Percentiles rank a stretch among this genome's conserved stretches.
These are phyloP conservation scores for Leptographium procerum DNA, from an alignment of 2,329 filamentous ascomycete genomes.

Conservation along the genomic window DNA sequence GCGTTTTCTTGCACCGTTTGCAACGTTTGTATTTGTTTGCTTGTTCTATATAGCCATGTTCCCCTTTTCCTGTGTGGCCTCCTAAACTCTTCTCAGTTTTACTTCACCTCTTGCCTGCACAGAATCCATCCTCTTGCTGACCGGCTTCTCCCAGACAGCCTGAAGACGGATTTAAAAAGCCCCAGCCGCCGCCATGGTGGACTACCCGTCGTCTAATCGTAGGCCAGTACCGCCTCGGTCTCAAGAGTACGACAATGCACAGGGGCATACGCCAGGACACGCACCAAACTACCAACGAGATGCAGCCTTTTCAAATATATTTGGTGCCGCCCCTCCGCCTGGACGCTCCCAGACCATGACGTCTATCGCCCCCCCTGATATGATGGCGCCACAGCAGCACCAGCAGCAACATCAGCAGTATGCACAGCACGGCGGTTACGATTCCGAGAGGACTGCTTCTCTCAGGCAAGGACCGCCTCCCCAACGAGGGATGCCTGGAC, in stretches of 20 bases:
- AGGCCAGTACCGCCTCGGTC: constrained; percentile 24
- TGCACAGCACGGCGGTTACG: constrained; percentile 6
- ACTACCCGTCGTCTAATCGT: constrained; percentile 44
- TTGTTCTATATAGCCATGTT: not conserved
- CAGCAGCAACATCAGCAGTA: constrained; percentile 5
- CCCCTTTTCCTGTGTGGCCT: not conserved
- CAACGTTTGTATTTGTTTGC: not conserved
- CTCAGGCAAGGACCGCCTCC: constrained; percentile 54
- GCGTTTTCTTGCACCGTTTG: not conserved
- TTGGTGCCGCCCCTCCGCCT: constrained; percentile 73
- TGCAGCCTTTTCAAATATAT: constrained; percentile 93
- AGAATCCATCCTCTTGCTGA: constrained; percentile 6
- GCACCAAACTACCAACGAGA: constrained; percentile 62
- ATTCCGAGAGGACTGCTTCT: constrained; percentile 55
- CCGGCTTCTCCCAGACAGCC: constrained; percentile 19
- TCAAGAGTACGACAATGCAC: constrained; percentile 34
- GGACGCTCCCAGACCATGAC: constrained; percentile 95
- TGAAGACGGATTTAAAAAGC: constrained; percentile 1
- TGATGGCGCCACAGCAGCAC: constrained; percentile 10
- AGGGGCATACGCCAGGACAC: constrained; percentile 7
- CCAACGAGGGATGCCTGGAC: constrained; percentile 34
- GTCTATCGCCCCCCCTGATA: constrained; percentile 44
- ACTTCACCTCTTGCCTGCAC: not conserved
- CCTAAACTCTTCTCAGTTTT: not conserved
- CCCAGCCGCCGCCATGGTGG: constrained; percentile 33